Percentiles rank a stretch among this genome's conserved stretches.
Evolutionary conservation across 1,284 basidiomycete species (phyloP).

Genomic region (Exobasidium rhododendri): DNA sequence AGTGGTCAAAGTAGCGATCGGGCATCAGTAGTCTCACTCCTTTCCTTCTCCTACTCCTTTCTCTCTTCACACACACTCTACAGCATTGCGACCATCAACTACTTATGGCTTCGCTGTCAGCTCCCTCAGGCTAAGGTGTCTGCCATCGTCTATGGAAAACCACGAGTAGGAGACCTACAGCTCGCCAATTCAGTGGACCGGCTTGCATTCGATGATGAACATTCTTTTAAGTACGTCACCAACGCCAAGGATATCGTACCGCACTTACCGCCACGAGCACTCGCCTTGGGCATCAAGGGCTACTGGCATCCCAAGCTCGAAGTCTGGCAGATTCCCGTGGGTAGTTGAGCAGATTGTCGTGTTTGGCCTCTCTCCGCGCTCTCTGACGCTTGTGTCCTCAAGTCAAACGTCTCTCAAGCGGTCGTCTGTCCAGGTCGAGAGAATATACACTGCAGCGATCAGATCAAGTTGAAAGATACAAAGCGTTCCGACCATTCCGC

Average conservation of each 20-base stretch:
- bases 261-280: not conserved
- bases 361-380: not conserved
- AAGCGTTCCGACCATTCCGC: not conserved
- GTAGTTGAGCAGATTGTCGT: not conserved
- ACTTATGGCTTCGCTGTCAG: not conserved
- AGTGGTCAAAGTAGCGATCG: too few species aligned
- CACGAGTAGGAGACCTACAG: conserved; percentile 8
- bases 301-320: not conserved
- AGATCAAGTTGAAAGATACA: not conserved
- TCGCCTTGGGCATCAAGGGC: not conserved
- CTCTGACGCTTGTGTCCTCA: too few species aligned
- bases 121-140: not conserved
- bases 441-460: not conserved
- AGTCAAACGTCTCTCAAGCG: not conserved
- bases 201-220: not conserved
- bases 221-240: not conserved
- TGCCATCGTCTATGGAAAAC: not conserved
- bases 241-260: not conserved
- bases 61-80: not conserved
- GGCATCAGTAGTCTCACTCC: too few species aligned
- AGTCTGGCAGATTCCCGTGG: not conserved
- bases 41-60: not conserved
- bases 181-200: conserved; percentile 4
- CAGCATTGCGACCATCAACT: not conserved
- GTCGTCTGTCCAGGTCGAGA: not conserved